Conservation (phyloP, 495 filamentous ascomycete species). For the Daldinia loculata region DNA sequence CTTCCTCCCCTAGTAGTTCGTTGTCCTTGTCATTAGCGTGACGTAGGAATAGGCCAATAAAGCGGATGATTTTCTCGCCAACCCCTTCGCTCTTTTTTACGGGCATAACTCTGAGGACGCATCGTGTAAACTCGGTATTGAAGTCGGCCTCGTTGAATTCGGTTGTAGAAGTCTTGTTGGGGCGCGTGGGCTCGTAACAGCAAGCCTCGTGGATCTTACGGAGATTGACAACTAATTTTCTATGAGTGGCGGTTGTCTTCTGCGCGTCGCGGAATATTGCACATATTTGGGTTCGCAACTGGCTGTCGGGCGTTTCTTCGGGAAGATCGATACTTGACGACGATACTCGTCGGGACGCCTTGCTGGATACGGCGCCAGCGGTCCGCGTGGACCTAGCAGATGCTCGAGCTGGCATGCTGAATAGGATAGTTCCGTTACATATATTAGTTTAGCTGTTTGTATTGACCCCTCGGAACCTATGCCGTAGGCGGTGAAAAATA, state of each 20-base stretch:
- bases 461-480: not conserved
- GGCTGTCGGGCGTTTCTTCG: slow-evolving; percentile 74
- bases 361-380: slow-evolving; percentile 62
- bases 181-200: slow-evolving; percentile 74
- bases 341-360: slow-evolving; percentile 71
- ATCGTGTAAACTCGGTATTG: slow-evolving; percentile 82
- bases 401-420: slow-evolving; percentile 69
- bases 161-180: slow-evolving; percentile 58
- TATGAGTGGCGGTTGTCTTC: slow-evolving; percentile 83
- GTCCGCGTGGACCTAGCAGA: slow-evolving; percentile 62
- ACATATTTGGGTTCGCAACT: slow-evolving; percentile 78
- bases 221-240: slow-evolving; percentile 85
- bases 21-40: slow-evolving; percentile 85
- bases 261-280: slow-evolving; percentile 88
- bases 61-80: slow-evolving; percentile 84
- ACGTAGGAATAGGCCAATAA: slow-evolving; percentile 83
- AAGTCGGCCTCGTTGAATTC: slow-evolving; percentile 85
- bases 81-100: slow-evolving; percentile 93
- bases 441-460: slow-evolving; percentile 12
- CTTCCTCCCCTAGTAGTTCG: slow-evolving; percentile 58
- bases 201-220: slow-evolving; percentile 89
- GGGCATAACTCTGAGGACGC: slow-evolving; percentile 78
- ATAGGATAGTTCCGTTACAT: slow-evolving; percentile 14
- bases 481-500: not conserved
- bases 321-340: slow-evolving; percentile 73